Conservation (phyloP, 345 rosid species). For the Crucihimalaya himalaica region DNA sequence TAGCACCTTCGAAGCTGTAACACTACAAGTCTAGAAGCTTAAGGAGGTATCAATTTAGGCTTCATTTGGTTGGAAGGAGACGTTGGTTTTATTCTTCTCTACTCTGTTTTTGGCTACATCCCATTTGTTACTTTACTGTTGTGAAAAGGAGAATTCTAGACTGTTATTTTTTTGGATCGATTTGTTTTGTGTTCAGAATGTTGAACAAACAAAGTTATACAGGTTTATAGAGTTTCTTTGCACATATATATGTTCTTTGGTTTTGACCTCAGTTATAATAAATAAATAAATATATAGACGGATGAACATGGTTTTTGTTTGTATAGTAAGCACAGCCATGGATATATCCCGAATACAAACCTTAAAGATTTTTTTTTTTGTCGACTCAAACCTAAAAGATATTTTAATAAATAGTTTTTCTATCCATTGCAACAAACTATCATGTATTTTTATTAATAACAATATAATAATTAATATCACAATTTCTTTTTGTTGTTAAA, state of each 20-base stretch:
- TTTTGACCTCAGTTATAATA: not conserved
- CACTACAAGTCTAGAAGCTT: constrained; percentile 28
- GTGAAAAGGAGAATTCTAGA: constrained; percentile 9
- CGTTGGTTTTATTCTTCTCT: constrained; percentile 18
- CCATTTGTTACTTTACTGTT: constrained; percentile 16
- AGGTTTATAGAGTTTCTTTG: constrained; percentile 23
- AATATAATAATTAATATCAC: too few species aligned
- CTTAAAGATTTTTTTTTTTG: too few species aligned
- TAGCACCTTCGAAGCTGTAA: constrained; percentile 20
- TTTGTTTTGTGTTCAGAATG: constrained; percentile 21
- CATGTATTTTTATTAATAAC: not conserved
- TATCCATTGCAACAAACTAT: not conserved
- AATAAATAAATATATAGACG: not conserved
- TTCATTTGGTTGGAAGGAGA: constrained; percentile 28
- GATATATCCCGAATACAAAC: too few species aligned
- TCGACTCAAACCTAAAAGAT: too few species aligned
- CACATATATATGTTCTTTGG: not conserved
- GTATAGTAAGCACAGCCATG: too few species aligned
- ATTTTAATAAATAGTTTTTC: not conserved
- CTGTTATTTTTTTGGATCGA: not conserved
- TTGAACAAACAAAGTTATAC: constrained; percentile 21
- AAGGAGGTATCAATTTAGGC: not conserved
- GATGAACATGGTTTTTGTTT: constrained; percentile 7
- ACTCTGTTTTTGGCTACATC: constrained; percentile 25
- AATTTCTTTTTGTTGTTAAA: too few species aligned